Base-by-base conservation (phyloP, 306 rosid species). In the Carpinus viminea region DNA sequence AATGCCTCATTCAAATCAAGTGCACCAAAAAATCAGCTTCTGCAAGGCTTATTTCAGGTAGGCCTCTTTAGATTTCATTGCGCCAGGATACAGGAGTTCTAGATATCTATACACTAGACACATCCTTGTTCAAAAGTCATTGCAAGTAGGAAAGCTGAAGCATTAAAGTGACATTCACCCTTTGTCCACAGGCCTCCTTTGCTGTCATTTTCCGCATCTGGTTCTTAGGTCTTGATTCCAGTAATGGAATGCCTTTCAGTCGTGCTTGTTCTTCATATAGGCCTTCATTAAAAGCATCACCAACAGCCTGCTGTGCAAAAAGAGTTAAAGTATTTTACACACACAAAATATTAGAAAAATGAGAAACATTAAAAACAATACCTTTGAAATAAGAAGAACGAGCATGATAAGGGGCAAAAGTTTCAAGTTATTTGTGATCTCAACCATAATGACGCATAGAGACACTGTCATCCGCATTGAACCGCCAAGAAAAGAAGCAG, bases 391-490 rank as follows among this genome's bases (percentile, higher is more conserved):
- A 55, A 95, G 97, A 89, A 95, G 98, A 83, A 95, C 98, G 73
- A 95, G 98, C 98, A 92, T 92, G 78, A 95, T 92, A 72, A 92
- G 98, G 48, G 98, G 98, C 72, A 95, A 81, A 54, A 95, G 82
- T 74, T 91, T 85, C 75, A 95, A 82, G 89, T 92, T 95, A 88
- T 95, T 95, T 51, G 98, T 88, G 85, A 95, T 92, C 84, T 95
- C 98, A 85, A 95, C 98, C 98, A 95, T 95, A 75, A 92, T 95
- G 83, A 95, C 98, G 80, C 98, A 95, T 2, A 95, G 81, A 80
- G 98, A 91, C 75, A 95, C 92, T 34, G 98, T 95, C 89, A 95
- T 95, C 83, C 98, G 89, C 98, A 95, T 95, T 72, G 98, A 95
- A 74, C 98, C 98, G 59, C 98, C 98, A 73, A 95, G 98, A 91